Evolutionary conservation across 176 grass and related monocot genomes (phyloP).

Genomic region (Poa annua): DNA sequence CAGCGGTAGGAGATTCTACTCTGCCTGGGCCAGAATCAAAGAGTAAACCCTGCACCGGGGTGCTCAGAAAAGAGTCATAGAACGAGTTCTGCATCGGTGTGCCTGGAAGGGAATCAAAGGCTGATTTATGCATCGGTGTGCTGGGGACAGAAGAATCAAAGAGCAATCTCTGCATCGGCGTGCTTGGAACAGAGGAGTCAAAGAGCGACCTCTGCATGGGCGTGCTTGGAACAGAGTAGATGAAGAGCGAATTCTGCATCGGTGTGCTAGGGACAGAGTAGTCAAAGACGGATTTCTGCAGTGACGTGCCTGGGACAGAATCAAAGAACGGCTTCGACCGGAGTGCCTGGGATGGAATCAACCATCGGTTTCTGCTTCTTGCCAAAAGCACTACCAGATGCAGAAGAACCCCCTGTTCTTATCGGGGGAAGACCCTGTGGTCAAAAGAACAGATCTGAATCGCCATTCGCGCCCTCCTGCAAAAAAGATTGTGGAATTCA

Average conservation of each 20-base stretch:
- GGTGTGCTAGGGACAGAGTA: conserved; percentile 57
- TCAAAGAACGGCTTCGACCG: conserved; percentile 68
- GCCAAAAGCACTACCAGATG: conserved; percentile 49
- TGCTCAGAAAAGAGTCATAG: conserved; percentile 73
- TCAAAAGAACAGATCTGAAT: conserved; percentile 87
- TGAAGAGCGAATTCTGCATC: conserved; percentile 59
- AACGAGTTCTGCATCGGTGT: conserved; percentile 66
- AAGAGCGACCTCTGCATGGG: conserved; percentile 55
- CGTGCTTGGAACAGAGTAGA: conserved; percentile 70
- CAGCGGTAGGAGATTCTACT: conserved; percentile 59
- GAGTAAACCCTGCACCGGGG: conserved; percentile 62
- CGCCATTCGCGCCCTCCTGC: conserved; percentile 79
- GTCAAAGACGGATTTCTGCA: conserved; percentile 62
- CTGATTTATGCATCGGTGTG: conserved; percentile 57
- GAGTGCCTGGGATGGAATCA: conserved; percentile 68
- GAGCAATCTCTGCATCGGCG: conserved; percentile 50
- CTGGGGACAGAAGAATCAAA: conserved; percentile 73
- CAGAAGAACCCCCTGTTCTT: conserved; percentile 75
- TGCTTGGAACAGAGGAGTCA: conserved; percentile 46
- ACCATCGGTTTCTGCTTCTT: conserved; percentile 64
- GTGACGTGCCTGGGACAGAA: conserved; percentile 66
- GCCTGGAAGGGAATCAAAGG: conserved; percentile 72
- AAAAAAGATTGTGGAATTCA: conserved; percentile 36
- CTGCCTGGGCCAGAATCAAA: conserved; percentile 72
- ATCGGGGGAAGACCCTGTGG: conserved; percentile 78